Evolutionary conservation across 2,329 filamentous ascomycete species (phyloP), one percentile per base, ranked within the genome.

Genomic region (Niveomyces coronatus): DNA sequence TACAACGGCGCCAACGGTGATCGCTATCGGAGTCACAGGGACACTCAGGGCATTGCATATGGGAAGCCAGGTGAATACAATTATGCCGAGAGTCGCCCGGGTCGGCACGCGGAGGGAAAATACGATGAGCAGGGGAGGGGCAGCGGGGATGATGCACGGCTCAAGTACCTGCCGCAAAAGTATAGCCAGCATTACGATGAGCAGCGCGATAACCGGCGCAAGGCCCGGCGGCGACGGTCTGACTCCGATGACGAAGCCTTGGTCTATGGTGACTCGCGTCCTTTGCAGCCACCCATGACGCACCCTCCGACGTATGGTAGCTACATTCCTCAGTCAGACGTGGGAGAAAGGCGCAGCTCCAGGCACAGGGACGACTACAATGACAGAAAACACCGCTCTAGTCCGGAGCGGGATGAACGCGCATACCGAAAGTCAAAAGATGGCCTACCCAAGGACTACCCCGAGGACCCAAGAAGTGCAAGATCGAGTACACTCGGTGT

Each of bases 111-210:
- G 5, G 45, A 46, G 24, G 30, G 45, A 1, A 36, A 37, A 11
- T 35, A 42, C 13, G 49, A 49, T 40, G 47, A 46, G 24, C 43
- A 48, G 19, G 46, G 42, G 20, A 27, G 34, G 26, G 47, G 41
- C 35, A 31, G 30, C n/a, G 43, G 49, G 30, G 54, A 54, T 14
- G 57, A 62, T 9, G 56, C 64, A 35, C 60, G 55, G 46, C 50
- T 70, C 32, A 61, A 63, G 40, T 67, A 60, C 45, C 52, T 71
- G 26, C 68, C 68, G 1, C 59, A 63, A 44, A 71, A 70, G 47
- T 71, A 72, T 45, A 60, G 59, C 47, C 55, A 57, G 37, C 53
- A 57, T 30, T 50, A 52, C 38, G 51, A 55, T 23, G 50, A 55
- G n/a, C 50, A 45, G 37, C 44, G 46, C 17, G 32, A 43, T 13